Conservation (phyloP, 768 basidiomycete species). For the Rubroboletus pulcherrimus region DNA sequence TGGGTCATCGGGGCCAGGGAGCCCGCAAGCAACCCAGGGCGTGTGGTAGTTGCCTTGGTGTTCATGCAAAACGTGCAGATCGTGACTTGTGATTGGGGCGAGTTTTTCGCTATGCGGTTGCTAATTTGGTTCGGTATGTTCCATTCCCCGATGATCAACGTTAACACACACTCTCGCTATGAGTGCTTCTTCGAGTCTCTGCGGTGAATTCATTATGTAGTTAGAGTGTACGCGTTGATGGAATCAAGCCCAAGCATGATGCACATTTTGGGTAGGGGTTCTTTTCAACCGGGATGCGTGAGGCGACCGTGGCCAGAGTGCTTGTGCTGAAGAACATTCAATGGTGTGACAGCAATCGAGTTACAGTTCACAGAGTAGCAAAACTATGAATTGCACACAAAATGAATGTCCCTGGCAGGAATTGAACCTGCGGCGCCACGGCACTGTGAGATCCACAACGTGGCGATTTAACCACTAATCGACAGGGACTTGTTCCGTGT, state of each 20-base stretch:
- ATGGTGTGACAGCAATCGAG: not conserved
- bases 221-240: not conserved
- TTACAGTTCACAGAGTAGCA: not conserved
- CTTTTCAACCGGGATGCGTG: not conserved
- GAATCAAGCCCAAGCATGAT: not conserved
- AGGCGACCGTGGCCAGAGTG: not conserved
- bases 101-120: not conserved
- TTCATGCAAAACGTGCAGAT: not conserved
- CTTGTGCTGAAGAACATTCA: slow-evolving; percentile 8
- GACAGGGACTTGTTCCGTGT: slow-evolving; percentile 31
- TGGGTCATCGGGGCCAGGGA: slow-evolving; percentile 20
- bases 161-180: not conserved
- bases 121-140: slow-evolving; percentile 1
- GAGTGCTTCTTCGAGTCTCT: not conserved
- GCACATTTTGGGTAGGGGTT: not conserved
- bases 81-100: not conserved
- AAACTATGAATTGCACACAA: not conserved
- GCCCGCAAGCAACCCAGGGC: slow-evolving; percentile 24
- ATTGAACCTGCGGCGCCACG: slow-evolving; percentile 39
- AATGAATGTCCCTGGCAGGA: slow-evolving; percentile 34
- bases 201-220: not conserved
- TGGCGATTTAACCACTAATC: slow-evolving; percentile 43
- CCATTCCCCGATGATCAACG: not conserved
- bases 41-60: slow-evolving; percentile 22
- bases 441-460: slow-evolving; percentile 36